Base-by-base conservation (phyloP, 768 basidiomycete species). In the Mycena capillaripes region DNA sequence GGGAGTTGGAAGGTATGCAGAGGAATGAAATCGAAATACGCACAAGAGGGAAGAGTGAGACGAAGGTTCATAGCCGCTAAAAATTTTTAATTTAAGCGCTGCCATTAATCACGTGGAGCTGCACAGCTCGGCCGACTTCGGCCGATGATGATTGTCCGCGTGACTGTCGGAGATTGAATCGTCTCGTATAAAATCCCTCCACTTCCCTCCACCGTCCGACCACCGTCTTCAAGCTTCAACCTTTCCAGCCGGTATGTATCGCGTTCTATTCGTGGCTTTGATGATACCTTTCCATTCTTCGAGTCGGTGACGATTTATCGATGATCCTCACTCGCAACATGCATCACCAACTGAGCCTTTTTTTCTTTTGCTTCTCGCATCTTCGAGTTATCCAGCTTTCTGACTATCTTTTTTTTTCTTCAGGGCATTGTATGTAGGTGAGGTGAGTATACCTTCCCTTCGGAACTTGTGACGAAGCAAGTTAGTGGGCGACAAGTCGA, bases 321-420 rank as follows among this genome's bases (percentile, higher is more conserved):
- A 89, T 92, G 91, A 92, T 86, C 92, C 92, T 80, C 81, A 82
- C 91, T 93, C 91, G 85, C 79, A 90, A 92, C 92, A 93, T 93
- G 92, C 92, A 93, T 88, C 87, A 89, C 87, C 87, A 89, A 85
- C 86, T 88, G 86, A 87, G 80, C 82, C 75, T 80, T 79, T 78
- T 65, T 55, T 71, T 71, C 68, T 70, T 69, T 56, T 68, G 63
- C 42, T 44, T 55, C 61, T 29, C 17, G 30, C 77, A 50, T 64
- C 56, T 74, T 67, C 59, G 4, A 48, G 4, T n/a, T 16, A 42
- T 63, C 62, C 62, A 59, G 27, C 46, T 53, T 46, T 9, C 66
- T 72, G 56, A 70, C 66, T 53, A 21, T 59, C 23, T 60, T 63
- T 40, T 48, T n/a, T 38, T 44, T 69, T 42, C 63, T 50, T 30